Evolutionary conservation across 2,329 filamentous ascomycete species (phyloP), one percentile per base, ranked within the genome.

Genomic region (Helotiales sp.): DNA sequence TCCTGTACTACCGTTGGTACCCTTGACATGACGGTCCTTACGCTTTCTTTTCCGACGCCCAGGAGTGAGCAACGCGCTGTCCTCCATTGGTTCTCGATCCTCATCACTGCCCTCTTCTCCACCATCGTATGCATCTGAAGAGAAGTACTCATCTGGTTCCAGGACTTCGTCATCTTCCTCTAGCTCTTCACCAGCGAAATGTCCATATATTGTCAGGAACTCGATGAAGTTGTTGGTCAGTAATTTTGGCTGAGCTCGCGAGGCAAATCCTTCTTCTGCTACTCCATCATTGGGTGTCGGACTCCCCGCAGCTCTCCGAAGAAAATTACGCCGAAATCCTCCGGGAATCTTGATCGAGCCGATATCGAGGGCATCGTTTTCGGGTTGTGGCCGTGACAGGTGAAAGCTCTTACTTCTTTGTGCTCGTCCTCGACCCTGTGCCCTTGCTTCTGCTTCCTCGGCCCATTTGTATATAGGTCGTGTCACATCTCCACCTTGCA

Each of bases 381-480:
- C 90, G 0, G 91, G 90, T 31, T 89, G 86, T 5, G 90, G 90
- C 30, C 91, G 83, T 33, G 88, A 81, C 46, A 90, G 76, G 67
- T 88, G 86, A 72, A 97, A 97, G 74, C 93, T 98, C 76, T 93
- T 88, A 75, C 93, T 96, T 67, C 93, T 85, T 67, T 88, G 84
- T 69, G 86, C 79, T 66, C 84, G 84, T 17, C 80, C 78, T 29
- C 76, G 73, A 15, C 76, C 75, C 60, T 80, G 81, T 48, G 79
- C 77, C 64, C 87, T 84, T 47, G 85, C 79, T 70, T 96, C 87
- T 52, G 89, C 89, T 71, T 96, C 90, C 73, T 98, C 92, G 5
- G 92, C 91, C 91, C 96, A 99, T 67, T 91, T 88, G 78, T 99
- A 99, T 67, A 99, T 96, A 54, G 93, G 91, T 60, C 95, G 82